Evolutionary conservation across 768 basidiomycete genomes (phyloP), one percentile per base, ranked within the genome.

Genomic region (Favolaschia claudopus): DNA sequence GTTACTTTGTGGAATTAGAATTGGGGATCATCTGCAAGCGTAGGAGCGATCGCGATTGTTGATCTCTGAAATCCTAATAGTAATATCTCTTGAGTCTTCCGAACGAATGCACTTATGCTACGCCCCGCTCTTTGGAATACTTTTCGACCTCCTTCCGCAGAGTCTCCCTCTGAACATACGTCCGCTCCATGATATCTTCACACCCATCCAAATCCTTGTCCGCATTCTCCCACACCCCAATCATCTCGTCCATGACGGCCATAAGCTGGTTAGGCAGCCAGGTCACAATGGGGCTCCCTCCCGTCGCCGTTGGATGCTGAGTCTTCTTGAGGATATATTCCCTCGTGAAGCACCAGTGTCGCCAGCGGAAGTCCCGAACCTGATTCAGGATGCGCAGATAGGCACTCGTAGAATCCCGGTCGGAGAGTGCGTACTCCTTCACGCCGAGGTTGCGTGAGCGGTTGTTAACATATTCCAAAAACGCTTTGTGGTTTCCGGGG

Each of bases 311-410:
- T 17, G 64, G 62, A 48, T 72, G 66, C 13, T 58, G 54, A 12
- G 67, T 69, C 39, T 66, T 62, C 54, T 68, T 66, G 28, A 75
- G 46, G 29, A 75, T 74, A 48, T 73, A 74, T 47, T 73, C 70
- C 45, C 67, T 68, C 7, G 73, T 75, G 61, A 74, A 75, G 40
- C 69, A 63, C 74, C 74, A 75, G 42, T 75, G 74, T 10, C 74
- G 64, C 62, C 70, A 67, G 15, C 74, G 53, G 51, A 75, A 71
- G 25, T 75, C 70, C 49, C 70, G 64, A 0, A 70, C 64, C 52
- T 72, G 64, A 44, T 72, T 69, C 36, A 70, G 31, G 37, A 64
- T 64, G 27, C 62, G 59, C 39, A 72, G 53, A 54, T 69, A 72
- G n/a, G 67, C 60, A 15, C 62, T 59, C 15, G 64, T 52, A 28